Percentiles rank a stretch among this genome's conserved stretches.
Evolutionary conservation across 305 asterid genomes (phyloP).

Genomic region (Fraxinus velutina): DNA sequence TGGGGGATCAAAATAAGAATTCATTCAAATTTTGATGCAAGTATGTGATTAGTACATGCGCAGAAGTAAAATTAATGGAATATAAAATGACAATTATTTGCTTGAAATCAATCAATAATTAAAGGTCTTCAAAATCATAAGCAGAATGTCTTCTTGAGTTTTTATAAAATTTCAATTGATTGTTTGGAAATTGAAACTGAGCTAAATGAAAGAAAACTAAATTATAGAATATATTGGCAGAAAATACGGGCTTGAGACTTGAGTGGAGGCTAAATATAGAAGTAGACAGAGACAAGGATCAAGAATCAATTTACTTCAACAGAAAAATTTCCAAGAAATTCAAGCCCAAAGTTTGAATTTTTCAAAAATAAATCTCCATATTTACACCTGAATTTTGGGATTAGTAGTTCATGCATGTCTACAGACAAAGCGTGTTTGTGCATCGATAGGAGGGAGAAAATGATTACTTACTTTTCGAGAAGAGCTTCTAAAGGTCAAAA

Average conservation of each 20-base stretch:
- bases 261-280: constrained; percentile 17
- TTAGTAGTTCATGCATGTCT: constrained; percentile 19
- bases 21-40: constrained; percentile 14
- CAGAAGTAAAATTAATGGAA: not conserved
- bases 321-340: constrained; percentile 13
- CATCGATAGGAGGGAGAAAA: not conserved
- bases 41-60: constrained; percentile 30
- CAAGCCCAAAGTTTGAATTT: constrained; percentile 13
- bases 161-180: not conserved
- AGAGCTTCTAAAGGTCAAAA: constrained; percentile 16
- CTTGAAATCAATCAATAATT: not conserved
- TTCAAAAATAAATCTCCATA: constrained; percentile 19
- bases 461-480: constrained; percentile 25
- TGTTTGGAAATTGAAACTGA: not conserved
- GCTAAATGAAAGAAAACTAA: not conserved
- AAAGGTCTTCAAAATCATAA: not conserved
- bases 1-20: not conserved
- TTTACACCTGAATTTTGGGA: constrained; percentile 17
- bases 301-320: constrained; percentile 9
- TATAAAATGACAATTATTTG: not conserved
- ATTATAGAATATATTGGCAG: not conserved
- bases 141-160: not conserved
- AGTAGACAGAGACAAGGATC: constrained; percentile 15
- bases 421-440: not conserved
- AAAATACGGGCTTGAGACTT: constrained; percentile 26